Evolutionary conservation across 2,329 filamentous ascomycete genomes (phyloP), one percentile per base, ranked within the genome.

Genomic region (Thyridium curvatum): DNA sequence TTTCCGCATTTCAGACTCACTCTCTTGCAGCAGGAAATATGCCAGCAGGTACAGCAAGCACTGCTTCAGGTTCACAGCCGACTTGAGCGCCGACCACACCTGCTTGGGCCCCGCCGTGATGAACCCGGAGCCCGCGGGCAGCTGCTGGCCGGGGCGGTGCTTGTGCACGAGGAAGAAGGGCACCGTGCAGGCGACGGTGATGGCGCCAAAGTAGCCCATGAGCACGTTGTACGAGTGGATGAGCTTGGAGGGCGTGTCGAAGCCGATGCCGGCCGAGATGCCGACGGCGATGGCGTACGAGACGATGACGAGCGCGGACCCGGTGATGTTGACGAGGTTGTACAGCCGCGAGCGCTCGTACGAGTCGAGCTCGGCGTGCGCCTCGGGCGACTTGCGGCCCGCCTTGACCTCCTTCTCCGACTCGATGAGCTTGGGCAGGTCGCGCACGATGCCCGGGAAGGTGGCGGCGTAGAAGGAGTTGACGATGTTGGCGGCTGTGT

Each of bases 121-220:
- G 31, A 41, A 48, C n/a, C 39, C 39, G 6, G 44, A 37, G 12
- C 46, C 46, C 12, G 41, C 38, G 3, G 46, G 46, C 2, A 48
- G 41, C 41, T 51, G 45, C 38, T 51, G 48, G 8, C 47, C 47
- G 2, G 48, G 46, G 7, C 48, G 38, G 30, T 46, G 43, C 40
- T 48, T 47, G 36, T 51, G 47, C 12, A 51, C 41, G n/a, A 49
- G 34, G 29, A 51, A 51, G 42, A 49, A 51, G 3, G 48, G 48
- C 4, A 49, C 34, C 8, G 47, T 48, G 18, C 39, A 47, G 12
- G 45, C 33, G 30, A 47, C 41, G 17, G 46, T 47, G 30, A 49
- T 43, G 13, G 41, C 39, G 14, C 46, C 46, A 38, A 49, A 49
- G 29, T 49, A 49, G 8, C 46, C 46, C 44, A 49, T 45, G 14